phyloP scores from a whole-genome alignment of 2,329 filamentous ascomycete species.

The Shiraia sp. region DNA sequence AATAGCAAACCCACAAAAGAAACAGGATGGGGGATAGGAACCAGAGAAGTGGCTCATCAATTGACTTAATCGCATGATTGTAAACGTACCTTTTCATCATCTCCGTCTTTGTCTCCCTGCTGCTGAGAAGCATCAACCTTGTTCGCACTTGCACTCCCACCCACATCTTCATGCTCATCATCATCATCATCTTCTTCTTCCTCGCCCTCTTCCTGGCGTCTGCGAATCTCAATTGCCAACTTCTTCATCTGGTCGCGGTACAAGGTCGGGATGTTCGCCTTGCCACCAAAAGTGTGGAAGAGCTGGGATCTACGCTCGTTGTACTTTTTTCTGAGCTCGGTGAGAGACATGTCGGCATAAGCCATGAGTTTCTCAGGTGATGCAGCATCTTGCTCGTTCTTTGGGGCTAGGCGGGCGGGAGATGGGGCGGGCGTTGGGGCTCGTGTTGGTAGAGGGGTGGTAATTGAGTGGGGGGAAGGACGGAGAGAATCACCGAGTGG shows the following conservation, averaged over 20 bases:
- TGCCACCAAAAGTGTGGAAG: neutral
- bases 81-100: too few relatives aligned
- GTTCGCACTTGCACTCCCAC: neutral
- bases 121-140: neutral
- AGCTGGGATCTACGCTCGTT: neutral
- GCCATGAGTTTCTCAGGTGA: neutral
- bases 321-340: neutral
- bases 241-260: conserved; percentile 4
- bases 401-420: neutral
- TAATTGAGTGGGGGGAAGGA: too few relatives aligned
- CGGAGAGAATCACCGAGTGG: too few relatives aligned
- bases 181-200: neutral
- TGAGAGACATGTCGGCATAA: neutral
- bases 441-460: neutral
- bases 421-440: neutral
- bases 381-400: neutral
- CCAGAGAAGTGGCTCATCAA: too few relatives aligned
- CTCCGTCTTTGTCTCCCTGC: too few relatives aligned
- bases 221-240: neutral
- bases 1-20: too few relatives aligned
- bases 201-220: neutral
- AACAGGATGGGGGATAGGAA: too few relatives aligned
- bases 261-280: neutral
- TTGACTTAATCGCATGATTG: too few relatives aligned
- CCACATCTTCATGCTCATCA: neutral